phyloP scores from a whole-genome alignment of 257 asterid genomes.

The Salvia splendens region DNA sequence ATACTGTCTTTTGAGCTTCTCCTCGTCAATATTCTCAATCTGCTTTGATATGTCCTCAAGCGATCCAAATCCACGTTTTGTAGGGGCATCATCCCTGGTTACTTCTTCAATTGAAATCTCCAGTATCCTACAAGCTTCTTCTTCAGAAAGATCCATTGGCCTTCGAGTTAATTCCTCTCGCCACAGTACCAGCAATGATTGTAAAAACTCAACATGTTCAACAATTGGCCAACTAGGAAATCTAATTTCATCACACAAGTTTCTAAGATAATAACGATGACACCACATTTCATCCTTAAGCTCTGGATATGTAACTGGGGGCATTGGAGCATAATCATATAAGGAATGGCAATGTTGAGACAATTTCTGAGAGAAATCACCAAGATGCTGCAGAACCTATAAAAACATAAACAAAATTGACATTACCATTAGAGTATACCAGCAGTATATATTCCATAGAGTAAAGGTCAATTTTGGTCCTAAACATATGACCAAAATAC shows the following conservation, averaged over 20 bases:
- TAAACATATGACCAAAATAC: too few species aligned
- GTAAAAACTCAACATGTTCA: slow-evolving; percentile 98
- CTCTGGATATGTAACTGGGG: slow-evolving; percentile 97
- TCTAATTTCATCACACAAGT: slow-evolving; percentile 93
- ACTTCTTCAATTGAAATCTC: slow-evolving; percentile 94
- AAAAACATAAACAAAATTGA: slow-evolving; percentile 31
- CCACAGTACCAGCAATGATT: slow-evolving; percentile 96
- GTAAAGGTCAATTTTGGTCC: too few species aligned
- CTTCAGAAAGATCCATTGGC: slow-evolving; percentile 99
- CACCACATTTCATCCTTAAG: slow-evolving; percentile 99
- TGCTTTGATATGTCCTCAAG: slow-evolving; percentile 64
- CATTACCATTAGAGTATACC: slow-evolving; percentile 31
- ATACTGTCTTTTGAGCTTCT: slow-evolving; percentile 95
- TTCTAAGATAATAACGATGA: slow-evolving; percentile 92
- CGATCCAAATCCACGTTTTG: slow-evolving; percentile 41
- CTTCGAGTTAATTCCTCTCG: slow-evolving; percentile 95
- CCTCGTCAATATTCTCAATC: slow-evolving; percentile 93
- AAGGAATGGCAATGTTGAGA: slow-evolving; percentile 93
- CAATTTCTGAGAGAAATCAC: slow-evolving; percentile 93
- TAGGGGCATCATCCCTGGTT: slow-evolving; percentile 79
- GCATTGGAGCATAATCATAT: slow-evolving; percentile 99
- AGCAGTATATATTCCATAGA: slow-evolving; percentile 24
- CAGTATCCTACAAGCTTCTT: slow-evolving; percentile 91
- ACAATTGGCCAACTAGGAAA: slow-evolving; percentile 99
- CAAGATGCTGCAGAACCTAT: slow-evolving; percentile 98